Conservation (phyloP, 257 asterid genomes). For the Capsicum pubescens region DNA sequence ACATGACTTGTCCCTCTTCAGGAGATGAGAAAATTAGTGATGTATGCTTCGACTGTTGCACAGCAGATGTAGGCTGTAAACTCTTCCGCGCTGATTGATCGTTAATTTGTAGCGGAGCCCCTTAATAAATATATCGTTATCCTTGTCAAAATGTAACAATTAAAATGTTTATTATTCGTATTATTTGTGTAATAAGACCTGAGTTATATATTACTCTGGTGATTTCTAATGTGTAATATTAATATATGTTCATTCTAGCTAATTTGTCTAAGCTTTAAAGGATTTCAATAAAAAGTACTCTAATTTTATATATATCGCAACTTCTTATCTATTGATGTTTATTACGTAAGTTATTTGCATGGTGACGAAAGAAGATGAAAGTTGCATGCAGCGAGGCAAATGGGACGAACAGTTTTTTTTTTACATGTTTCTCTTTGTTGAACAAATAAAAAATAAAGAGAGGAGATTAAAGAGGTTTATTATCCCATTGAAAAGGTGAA, state of each 20-base stretch:
- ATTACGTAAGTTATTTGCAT: too few species aligned
- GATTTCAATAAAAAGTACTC: background rate
- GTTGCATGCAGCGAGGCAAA: background rate
- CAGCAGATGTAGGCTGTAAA: constrained; percentile 13
- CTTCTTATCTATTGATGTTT: background rate
- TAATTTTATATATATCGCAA: background rate
- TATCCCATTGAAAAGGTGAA: too few species aligned
- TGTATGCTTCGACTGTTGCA: constrained; percentile 28
- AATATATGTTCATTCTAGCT: background rate
- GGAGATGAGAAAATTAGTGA: background rate
- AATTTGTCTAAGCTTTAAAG: background rate
- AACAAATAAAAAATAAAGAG: too few species aligned
- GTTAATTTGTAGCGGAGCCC: background rate
- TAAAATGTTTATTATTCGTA: background rate
- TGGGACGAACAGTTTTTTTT: background rate
- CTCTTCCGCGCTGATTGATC: constrained; percentile 26
- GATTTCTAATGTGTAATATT: background rate
- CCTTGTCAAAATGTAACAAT: background rate
- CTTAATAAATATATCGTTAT: background rate
- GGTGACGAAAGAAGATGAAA: background rate
- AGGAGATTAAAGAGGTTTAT: background rate
- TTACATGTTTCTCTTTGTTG: too few species aligned
- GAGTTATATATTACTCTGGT: background rate
- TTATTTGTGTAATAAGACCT: background rate
- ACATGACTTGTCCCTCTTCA: constrained; percentile 33